phyloP scores from a whole-genome alignment of 345 rosid genomes.

The Pistacia integerrima region DNA sequence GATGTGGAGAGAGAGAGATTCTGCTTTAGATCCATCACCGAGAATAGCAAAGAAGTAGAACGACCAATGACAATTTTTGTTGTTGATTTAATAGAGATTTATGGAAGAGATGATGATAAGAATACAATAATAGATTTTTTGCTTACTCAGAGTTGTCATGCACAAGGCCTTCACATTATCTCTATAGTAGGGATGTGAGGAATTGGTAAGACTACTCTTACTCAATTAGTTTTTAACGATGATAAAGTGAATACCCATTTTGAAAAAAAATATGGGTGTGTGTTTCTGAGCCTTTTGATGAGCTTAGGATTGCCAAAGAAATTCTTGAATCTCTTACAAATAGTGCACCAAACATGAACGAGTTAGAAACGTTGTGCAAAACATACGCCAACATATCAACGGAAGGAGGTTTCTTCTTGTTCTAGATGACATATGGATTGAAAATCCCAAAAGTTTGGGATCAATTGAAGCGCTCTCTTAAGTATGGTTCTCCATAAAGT shows the following conservation, averaged over 20 bases:
- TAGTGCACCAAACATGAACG: not conserved
- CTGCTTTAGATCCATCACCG: not conserved
- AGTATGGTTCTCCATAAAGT: conserved; percentile 10
- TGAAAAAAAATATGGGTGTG: too few species aligned
- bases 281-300: too few species aligned
- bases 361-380: not conserved
- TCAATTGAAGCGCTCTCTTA: conserved; percentile 4
- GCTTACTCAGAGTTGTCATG: too few species aligned
- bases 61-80: not conserved
- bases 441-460: conserved; percentile 17
- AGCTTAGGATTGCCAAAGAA: too few species aligned
- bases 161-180: too few species aligned
- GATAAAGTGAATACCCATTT: too few species aligned
- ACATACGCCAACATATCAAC: conserved; percentile 5
- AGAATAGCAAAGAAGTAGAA: too few species aligned
- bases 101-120: conserved; percentile 7
- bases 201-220: too few species aligned
- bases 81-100: not conserved
- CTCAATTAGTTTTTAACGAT: too few species aligned
- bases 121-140: not conserved
- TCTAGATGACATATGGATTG: conserved; percentile 32
- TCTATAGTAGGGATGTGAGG: too few species aligned
- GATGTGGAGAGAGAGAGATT: not conserved
- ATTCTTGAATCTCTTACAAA: not conserved
- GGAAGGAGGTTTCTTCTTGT: conserved; percentile 23